Base-by-base conservation (phyloP, 2,329 filamentous ascomycete species). In the Scedosporium apiospermum region DNA sequence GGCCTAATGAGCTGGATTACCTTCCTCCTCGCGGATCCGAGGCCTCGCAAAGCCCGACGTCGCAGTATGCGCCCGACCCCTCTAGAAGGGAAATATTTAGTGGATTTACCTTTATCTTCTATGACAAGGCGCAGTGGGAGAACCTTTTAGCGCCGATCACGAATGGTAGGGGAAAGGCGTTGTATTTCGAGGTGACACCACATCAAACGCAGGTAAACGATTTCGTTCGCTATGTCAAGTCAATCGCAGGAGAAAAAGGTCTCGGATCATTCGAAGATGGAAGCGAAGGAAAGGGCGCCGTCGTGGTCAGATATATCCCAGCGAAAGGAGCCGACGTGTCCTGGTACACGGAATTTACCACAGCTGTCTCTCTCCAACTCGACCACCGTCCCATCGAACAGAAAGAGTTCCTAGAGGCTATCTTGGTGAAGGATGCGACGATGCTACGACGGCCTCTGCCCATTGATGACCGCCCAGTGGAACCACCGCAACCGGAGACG, bases 361-460 rank as follows among this genome's bases (percentile, higher is more conserved):
- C 81, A 4, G 77, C 86, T 6, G 83, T 96, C 16, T 89, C 92
- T 2, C 72, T 88, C 21, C 80, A 85, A 57, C 81, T 96, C 12
- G 88, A 92, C 65, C 92, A 96, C 71, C 85, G 91, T 3, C 87
- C 92, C 2, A 88, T 97, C 61, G 87, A 93, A 67, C 92, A 97
- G 70, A 92, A 89, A 63, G 93, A 97, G 68, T 96, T 99, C 65
- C 80, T 99, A 2, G 91, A 96, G 72, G 90, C 90, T 1, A 95
- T 99, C 57, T 76, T 98, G 30, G 86, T 80, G n/a, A 89, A 88
- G 60, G 88, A 98, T 74, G 85, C 91, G 6, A 85, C 82, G 64
- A 81, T 83, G 53, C 78, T 98, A 21, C 86, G 90, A 63, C 83
- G 86, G 44, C 82, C 87, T 5, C 80, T 96, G 2, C 81, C 88